Evolutionary conservation across 257 asterid species (phyloP), one percentile per base, ranked within the genome.

Genomic region (Solanum lycopersicoides): DNA sequence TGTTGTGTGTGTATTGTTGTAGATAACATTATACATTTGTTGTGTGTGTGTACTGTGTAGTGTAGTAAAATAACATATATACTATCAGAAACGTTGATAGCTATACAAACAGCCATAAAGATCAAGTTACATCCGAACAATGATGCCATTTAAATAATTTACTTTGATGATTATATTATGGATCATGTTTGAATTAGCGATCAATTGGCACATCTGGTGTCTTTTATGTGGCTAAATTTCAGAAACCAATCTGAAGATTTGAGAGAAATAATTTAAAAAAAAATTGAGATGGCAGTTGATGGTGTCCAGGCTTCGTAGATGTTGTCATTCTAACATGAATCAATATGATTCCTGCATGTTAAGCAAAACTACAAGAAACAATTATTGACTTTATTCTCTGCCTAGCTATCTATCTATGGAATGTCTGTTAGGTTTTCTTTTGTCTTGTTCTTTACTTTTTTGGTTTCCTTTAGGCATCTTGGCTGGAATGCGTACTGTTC

Each of bases 401-500:
- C 25, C 28, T 47, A 80, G 20, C 25, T 79, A 79, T 11, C 44
- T 32, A 82, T 82, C 42, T 79, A 16, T 80, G 28, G 42, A 9
- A 28, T 80, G 44, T 28, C 44, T 47, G 65, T 79, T 80, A 80
- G 28, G 84, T 7, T 44, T 82, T 44, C 10, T 30, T 50, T 50
- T 82, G 28, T 30, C 44, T 50, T 80, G 68, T 47, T 80, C 28
- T 28, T 35, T 42, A 30, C 42, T 32, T 32, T 50, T 45, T 23
- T 47, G 68, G 73, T 50, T 34, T 35, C 39, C 59, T 50, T 9
- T 86, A 96, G 99, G 99, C 90, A 97, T 97, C 75, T 97, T 98
- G 99, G 98, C 98, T 23, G 99, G 99, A 86, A 97, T 97, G 99
- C 93, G 95, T 35, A 97, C 98, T 34, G 99, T 97, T 84, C 92